These are phyloP conservation scores for Cucurbitaria berberidis DNA, from an alignment of 2,329 filamentous ascomycete species.

Conservation along the genomic window DNA sequence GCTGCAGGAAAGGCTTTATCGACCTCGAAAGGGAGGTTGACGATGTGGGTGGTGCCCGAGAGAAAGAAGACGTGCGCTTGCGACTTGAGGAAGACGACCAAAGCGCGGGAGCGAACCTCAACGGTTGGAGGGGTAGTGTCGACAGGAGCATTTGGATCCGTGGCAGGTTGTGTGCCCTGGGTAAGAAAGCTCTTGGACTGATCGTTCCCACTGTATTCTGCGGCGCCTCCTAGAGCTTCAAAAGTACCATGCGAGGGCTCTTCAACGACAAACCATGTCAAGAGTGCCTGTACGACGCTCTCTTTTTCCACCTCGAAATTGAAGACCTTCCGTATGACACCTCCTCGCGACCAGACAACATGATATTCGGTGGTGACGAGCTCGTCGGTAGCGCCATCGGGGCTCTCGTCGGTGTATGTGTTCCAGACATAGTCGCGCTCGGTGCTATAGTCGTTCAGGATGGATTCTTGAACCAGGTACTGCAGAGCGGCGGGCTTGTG, in stretches of 20 bases:
- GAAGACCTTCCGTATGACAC: slow-evolving; percentile 83
- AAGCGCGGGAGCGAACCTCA: slow-evolving; percentile 58
- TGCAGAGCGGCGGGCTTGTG: slow-evolving; percentile 85
- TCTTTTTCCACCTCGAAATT: slow-evolving; percentile 88
- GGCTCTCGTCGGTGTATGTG: slow-evolving; percentile 58
- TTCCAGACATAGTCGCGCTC: slow-evolving; percentile 78
- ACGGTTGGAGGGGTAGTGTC: slow-evolving; percentile 23
- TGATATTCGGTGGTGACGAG: slow-evolving; percentile 75
- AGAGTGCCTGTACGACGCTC: slow-evolving; percentile 80
- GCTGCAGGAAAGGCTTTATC: slow-evolving; percentile 84
- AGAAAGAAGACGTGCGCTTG: slow-evolving; percentile 95
- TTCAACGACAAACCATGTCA: slow-evolving; percentile 76
- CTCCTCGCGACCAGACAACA: slow-evolving; percentile 89
- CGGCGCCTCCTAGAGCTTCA: slow-evolving; percentile 10
- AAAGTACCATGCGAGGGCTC: slow-evolving; percentile 24
- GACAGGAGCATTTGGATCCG: slow-evolving; percentile 30
- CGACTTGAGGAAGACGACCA: slow-evolving; percentile 90
- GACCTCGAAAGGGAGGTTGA: slow-evolving; percentile 94
- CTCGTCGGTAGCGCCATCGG: slow-evolving; percentile 71
- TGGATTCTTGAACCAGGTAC: slow-evolving; percentile 80
- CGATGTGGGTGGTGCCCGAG: slow-evolving; percentile 82
- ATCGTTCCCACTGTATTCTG: slow-evolving; percentile 20
- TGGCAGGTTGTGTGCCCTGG: slow-evolving; percentile 43
- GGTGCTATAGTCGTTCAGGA: slow-evolving; percentile 72
- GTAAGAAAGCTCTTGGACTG: slow-evolving; percentile 33